Base-by-base conservation (phyloP, 805 yeast species). In the Schwanniomyces yamadae region DNA sequence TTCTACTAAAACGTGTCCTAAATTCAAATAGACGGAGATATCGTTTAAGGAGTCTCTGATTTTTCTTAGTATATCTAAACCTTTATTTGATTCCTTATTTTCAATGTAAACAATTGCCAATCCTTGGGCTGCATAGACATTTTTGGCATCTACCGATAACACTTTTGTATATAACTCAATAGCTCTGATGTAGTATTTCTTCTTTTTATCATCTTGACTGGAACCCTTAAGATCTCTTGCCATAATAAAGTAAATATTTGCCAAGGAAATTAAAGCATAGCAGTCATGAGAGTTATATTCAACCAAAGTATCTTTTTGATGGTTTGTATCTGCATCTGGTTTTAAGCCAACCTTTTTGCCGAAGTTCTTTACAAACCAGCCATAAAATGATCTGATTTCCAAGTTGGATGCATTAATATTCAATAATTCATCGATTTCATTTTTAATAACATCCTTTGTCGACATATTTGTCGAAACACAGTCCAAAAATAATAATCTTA, bases 61-160 rank as follows among this genome's bases (percentile, higher is more conserved):
- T 49, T 90, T 88, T 58, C 95, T 77, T 52, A 93, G 80, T 29
- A 90, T 82, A 46, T 87, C 95, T 51, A 90, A 70, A 0, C 98
- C 96, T 42, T 81, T 71, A 17, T 78, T 80, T 22, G 78, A 64
- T 48, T 85, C 81, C 46, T 82, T 81, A 51, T 81, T 82, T 52
- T 91, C 97, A 8, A 95, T 95, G 58, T 88, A 84, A 4, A 89
- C 79, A 37, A 93, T 88, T 1, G 97, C 98, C 43, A 93, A 73
- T 37, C 99, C 99, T 61, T 93, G 99, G 1, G 99, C 98, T 4
- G 99, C 99, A 65, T 82, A 93, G 1, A 90, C 91, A 55, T 91
- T 87, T 47, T 75, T 71, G 2, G 90, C 78, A 63, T 93, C 98
- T 19, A 89, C 63, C 33, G 84, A 81, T 36, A 93, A 66, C 1